Evolutionary conservation across 495 filamentous ascomycete genomes (phyloP), one percentile per base, ranked within the genome.

Genomic region (Penicillium maclennaniae): DNA sequence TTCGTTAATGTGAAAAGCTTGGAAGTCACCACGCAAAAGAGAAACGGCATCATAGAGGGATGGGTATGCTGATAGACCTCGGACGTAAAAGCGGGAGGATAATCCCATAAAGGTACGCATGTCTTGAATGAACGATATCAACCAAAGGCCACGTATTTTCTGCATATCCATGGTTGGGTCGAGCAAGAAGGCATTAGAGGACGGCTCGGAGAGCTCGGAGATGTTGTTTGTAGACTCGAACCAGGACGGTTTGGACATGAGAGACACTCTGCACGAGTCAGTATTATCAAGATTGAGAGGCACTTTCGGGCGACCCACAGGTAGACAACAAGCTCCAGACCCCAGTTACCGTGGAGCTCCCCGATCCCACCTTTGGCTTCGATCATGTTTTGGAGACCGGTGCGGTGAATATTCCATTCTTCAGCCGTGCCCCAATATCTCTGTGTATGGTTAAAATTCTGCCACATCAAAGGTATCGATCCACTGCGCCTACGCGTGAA

Each of bases 81-180:
- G 44, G 0, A 26, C 40, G 21, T 62, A 60, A 6, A 68, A 56
- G 17, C 37, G 37, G 15, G 47, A 49, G 16, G 47, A 49, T 23
- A 55, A 59, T 25, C 55, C 61, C 65, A 65, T 65, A 25, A 68
- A 57, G 2, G 53, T 65, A 21, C 65, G 51, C 56, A 68, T 60
- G 26, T 68, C 65, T 42, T 68, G 65, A 6, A 68, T 61, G 34
- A 68, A 68, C 31, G 65, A 68, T 52, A 68, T 65, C 40, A 68
- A 40, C 65, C 65, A 68, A 20, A 68, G 43, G 28, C 59, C 65
- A 37, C 64, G 61, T 17, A 67, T 46, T 42, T 65, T 65, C 26
- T 64, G 58, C 14, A 64, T 16, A 25, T 68, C 65, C 7, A 54
- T 39, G 20, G 49, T 60, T 26, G 28, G 44, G 43, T 49, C 47